Evolutionary conservation across 139 green algal species (phyloP).

Genomic region (Micractinium sp.): DNA sequence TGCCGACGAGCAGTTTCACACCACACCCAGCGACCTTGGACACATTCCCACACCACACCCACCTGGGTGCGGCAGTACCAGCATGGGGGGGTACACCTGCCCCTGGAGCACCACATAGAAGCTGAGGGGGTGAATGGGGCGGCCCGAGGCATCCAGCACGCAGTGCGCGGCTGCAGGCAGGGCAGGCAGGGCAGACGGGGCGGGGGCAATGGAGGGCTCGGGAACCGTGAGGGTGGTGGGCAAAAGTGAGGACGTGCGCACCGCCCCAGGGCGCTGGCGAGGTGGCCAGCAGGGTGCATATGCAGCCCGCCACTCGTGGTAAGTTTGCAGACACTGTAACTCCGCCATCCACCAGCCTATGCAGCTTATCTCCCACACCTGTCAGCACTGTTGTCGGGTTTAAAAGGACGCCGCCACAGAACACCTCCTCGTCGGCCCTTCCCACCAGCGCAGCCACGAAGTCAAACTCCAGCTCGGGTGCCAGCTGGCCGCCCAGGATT

Average conservation of each 20-base stretch:
- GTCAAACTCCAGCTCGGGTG: neutral
- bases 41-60: neutral
- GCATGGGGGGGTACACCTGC: neutral
- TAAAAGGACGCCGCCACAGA: neutral
- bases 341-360: neutral
- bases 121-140: neutral
- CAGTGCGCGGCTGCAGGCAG: neutral
- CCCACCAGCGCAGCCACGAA: neutral
- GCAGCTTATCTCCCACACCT: neutral
- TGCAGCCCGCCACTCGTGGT: too few relatives aligned
- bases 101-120: neutral
- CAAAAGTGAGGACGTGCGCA: too few relatives aligned
- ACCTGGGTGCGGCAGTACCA: neutral
- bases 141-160: neutral
- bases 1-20: too few relatives aligned
- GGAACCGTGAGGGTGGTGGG: too few relatives aligned
- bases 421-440: neutral
- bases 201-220: neutral
- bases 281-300: too few relatives aligned
- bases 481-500: neutral
- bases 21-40: too few relatives aligned
- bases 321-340: too few relatives aligned
- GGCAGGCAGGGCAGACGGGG: too few relatives aligned
- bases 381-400: neutral
- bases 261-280: too few relatives aligned